These are phyloP conservation scores for Pyrenophora teres DNA, from an alignment of 2,329 filamentous ascomycete species.

Conservation along the genomic window DNA sequence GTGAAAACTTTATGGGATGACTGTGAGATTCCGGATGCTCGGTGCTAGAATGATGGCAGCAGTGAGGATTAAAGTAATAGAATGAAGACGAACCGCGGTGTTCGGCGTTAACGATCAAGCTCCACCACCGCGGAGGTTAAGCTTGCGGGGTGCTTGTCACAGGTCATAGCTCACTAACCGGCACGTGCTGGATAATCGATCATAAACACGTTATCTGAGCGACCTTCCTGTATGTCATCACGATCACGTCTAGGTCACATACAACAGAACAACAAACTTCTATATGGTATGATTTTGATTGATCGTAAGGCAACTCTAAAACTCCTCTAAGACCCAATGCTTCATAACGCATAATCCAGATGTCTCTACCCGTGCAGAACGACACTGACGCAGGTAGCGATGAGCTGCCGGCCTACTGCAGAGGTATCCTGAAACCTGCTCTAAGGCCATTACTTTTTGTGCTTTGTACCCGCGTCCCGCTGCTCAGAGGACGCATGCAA, in stretches of 20 bases:
- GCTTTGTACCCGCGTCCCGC: constrained; percentile 28
- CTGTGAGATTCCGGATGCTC: not conserved
- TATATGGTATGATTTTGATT: constrained; percentile 44
- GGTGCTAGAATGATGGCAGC: not conserved
- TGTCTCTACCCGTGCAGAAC: constrained; percentile 37
- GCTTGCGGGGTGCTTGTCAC: constrained; percentile 31
- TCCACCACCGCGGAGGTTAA: constrained; percentile 15
- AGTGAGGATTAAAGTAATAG: not conserved
- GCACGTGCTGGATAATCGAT: constrained; percentile 17
- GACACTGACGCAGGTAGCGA: constrained; percentile 42
- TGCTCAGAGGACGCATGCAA: constrained; percentile 36
- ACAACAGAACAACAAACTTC: constrained; percentile 3
- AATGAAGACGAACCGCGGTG: not conserved
- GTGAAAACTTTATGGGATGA: not conserved
- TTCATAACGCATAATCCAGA: constrained; percentile 43
- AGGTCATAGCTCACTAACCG: constrained; percentile 19
- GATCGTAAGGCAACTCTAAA: constrained; percentile 43
- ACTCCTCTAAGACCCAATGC: constrained; percentile 49
- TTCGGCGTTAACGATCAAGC: constrained; percentile 10
- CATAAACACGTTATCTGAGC: not conserved
- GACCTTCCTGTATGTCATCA: too few relatives aligned
- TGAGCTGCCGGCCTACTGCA: constrained; percentile 42
- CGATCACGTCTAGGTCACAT: too few relatives aligned
- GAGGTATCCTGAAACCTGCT: constrained; percentile 39
- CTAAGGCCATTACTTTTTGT: constrained; percentile 37